Evolutionary conservation across 2,329 filamentous ascomycete species (phyloP).

Genomic region (Botrytis porri): DNA sequence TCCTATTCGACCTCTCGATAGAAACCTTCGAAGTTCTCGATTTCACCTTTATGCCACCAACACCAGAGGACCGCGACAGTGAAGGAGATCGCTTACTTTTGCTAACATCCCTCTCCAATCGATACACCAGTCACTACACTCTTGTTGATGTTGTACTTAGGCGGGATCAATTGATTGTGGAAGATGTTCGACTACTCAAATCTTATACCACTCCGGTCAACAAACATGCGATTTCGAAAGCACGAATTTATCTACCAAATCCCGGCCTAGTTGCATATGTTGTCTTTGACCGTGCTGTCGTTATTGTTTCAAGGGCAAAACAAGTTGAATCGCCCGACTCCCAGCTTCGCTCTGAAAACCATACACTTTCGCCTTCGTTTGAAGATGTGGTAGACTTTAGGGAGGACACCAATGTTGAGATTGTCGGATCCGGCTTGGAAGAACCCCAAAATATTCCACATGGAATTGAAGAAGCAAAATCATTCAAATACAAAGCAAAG

Average conservation of each 20-base stretch:
- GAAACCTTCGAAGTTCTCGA: slow-evolving; percentile 74
- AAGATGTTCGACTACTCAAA: slow-evolving; percentile 65
- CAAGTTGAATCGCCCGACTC: slow-evolving; percentile 69
- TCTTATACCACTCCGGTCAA: slow-evolving; percentile 56
- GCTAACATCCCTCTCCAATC: slow-evolving; percentile 55
- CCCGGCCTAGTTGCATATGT: slow-evolving; percentile 79
- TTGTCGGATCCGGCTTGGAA: slow-evolving; percentile 62
- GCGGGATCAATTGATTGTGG: slow-evolving; percentile 52
- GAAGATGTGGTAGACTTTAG: slow-evolving; percentile 86
- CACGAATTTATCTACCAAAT: slow-evolving; percentile 72
- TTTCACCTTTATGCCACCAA: slow-evolving; percentile 66
- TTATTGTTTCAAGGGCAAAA: slow-evolving; percentile 70
- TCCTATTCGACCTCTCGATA: slow-evolving; percentile 48
- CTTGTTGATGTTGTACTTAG: slow-evolving; percentile 70
- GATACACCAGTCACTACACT: slow-evolving; percentile 60
- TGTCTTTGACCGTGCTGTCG: slow-evolving; percentile 73
- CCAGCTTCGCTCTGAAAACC: slow-evolving; percentile 68
- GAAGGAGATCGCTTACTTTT: slow-evolving; percentile 57
- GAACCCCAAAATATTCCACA: slow-evolving; percentile 46
- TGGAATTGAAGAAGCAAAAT: slow-evolving; percentile 47
- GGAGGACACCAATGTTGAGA: slow-evolving; percentile 59
- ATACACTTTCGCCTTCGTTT: slow-evolving; percentile 63
- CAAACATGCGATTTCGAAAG: slow-evolving; percentile 44
- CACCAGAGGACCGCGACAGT: slow-evolving; percentile 50
- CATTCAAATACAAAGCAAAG: slow-evolving; percentile 55